Evolutionary conservation across 495 filamentous ascomycete species (phyloP).

Genomic region (Parmelia sp.): DNA sequence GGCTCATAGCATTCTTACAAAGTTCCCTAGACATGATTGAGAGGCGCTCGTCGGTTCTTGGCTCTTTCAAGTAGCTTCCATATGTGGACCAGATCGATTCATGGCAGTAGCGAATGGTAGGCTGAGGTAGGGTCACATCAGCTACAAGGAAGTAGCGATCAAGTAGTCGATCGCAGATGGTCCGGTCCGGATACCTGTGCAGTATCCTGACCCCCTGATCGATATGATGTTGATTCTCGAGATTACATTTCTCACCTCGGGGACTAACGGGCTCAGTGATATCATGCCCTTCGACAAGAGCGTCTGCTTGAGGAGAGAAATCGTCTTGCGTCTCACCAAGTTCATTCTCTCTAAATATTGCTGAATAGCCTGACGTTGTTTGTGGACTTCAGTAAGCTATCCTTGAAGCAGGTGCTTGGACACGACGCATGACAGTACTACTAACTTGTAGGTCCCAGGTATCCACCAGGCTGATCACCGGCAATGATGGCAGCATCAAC

Average conservation of each 20-base stretch:
- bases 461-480: constrained; percentile 31
- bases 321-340: constrained; percentile 25
- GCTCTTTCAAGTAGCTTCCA: background rate
- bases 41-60: constrained; percentile 12
- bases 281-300: background rate
- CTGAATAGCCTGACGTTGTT: constrained; percentile 34
- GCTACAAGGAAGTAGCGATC: constrained; percentile 23
- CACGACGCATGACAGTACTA: background rate
- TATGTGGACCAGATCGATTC: constrained; percentile 11
- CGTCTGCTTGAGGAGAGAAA: background rate
- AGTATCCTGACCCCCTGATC: constrained; percentile 42
- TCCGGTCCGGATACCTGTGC: constrained; percentile 36
- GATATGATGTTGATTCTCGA: constrained; percentile 31
- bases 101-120: background rate
- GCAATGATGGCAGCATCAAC: background rate
- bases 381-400: background rate
- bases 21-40: constrained; percentile 22
- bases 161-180: constrained; percentile 28
- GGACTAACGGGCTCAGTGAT: background rate
- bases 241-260: constrained; percentile 20
- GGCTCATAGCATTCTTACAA: constrained; percentile 10
- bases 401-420: background rate
- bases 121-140: constrained; percentile 3
- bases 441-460: constrained; percentile 42
- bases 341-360: constrained; percentile 38